phyloP scores from a whole-genome alignment of 768 basidiomycete species.

The Termitomyces bulborhizus region DNA sequence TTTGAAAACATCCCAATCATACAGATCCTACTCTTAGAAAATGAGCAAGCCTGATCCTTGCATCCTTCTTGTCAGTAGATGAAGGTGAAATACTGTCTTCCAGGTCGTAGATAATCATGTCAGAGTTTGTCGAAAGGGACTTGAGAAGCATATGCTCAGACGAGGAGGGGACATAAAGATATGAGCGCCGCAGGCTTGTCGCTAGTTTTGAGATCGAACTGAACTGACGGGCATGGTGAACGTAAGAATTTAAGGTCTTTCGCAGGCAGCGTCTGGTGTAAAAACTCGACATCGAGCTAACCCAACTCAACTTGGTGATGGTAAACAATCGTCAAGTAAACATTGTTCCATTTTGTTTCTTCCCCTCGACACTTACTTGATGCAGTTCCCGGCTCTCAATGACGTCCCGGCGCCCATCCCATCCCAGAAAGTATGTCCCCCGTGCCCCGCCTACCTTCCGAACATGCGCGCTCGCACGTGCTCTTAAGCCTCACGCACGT shows the following conservation, averaged over 20 bases:
- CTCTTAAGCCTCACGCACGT: no score
- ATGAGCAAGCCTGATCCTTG: slow-evolving; percentile 44
- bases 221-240: background rate
- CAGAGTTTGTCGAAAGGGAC: slow-evolving; percentile 55
- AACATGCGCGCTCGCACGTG: no score
- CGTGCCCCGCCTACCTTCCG: no score
- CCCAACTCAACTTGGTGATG: no score
- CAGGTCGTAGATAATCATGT: slow-evolving; percentile 81
- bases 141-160: slow-evolving; percentile 80
- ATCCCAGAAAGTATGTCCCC: no score
- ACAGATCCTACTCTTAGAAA: slow-evolving; percentile 47
- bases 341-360: no score
- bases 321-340: no score
- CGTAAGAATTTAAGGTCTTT: background rate
- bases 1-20: background rate
- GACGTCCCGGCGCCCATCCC: no score
- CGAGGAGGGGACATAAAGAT: slow-evolving; percentile 78
- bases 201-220: slow-evolving; percentile 1
- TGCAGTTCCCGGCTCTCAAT: no score
- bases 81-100: slow-evolving; percentile 81
- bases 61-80: slow-evolving; percentile 51
- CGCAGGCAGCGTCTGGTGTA: background rate
- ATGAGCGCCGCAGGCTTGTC: slow-evolving; percentile 40
- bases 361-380: no score
- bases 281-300: background rate